Base-by-base conservation (phyloP, 352 stramenopile species). In the Thalassiosira exigua region DNA sequence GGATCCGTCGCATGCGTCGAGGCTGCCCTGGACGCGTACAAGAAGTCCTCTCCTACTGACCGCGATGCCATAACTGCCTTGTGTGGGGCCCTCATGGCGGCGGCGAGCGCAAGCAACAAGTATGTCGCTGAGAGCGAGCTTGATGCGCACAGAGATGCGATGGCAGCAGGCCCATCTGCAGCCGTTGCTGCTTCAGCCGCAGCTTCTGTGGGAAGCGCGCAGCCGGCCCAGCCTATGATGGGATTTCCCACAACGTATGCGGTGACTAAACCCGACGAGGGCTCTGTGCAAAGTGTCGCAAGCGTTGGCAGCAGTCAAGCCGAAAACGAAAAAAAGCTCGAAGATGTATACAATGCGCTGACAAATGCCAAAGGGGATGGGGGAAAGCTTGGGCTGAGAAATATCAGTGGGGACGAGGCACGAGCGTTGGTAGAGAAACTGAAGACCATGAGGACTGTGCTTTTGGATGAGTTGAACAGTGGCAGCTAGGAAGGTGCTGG, bases 401-500 rank as follows among this genome's bases (percentile, higher is more conserved):
- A 70, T 60, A 75, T 88, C 22, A 83, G 68, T 64, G 66, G 69
- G 27, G 54, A 72, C 51, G 71, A 88, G 64, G 85, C 85, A 22
- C 56, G 64, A 33, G 78, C 81, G 44, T 72, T 92, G 64, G 74
- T 70, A 2, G 75, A 83, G 39, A 57, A 77, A 41, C 48, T 93
- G 21, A 41, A 69, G 22, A 52, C 75, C 29, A 91, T 93, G 88
- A 66, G 84, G 46, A 33, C 52, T 44, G 56, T 92, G 39, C 54
- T 93, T 4, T 86, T 93, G 76, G 78, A 90, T 65, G 88, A 93
- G 59, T 70, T 92, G 32, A 79, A 91, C 64, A 59, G 65, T 14
- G 14, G 36, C 36, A n/a, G n/a, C n/a, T n/a, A n/a, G n/a, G n/a
- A n/a, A n/a, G n/a, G n/a, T n/a, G n/a, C n/a, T n/a, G n/a, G n/a